Base-by-base conservation (phyloP, 2,329 filamentous ascomycete genomes). In the Lachnellula arida region DNA sequence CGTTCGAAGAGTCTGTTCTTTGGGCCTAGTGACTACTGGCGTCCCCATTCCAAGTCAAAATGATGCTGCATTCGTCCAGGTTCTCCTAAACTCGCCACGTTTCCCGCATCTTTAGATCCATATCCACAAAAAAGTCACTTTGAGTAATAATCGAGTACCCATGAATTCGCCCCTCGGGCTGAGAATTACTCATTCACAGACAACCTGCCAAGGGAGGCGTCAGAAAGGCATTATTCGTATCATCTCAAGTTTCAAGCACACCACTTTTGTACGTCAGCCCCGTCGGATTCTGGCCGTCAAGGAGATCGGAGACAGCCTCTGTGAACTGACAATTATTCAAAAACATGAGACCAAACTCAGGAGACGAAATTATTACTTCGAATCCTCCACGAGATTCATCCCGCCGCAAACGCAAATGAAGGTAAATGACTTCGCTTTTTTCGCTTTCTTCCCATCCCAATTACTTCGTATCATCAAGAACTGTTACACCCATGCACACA, bases 201-300 rank as follows among this genome's bases (percentile, higher is more conserved):
- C 34, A 48, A 53, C 48, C 58, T 48, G 59, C 57, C 55, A 60
- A 57, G 54, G 35, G 11, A 46, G 32, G 43, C 43, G 32, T 17
- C 52, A 55, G 50, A 40, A 50, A 54, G 23, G 34, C 42, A 44
- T 49, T 53, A 44, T 49, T 53, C 55, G 62, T 61, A 59, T 62
- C 63, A 62, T 61, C 59, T 48, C 46, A 46, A 51, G 61, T 63
- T 63, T 63, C 60, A 61, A 60, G 54, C 53, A 58, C 63, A 62
- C 58, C 61, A 63, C 46, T 52, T 56, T 40, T 7, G 52, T 19
- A 48, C 51, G 51, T 58, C 60, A 60, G 58, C 59, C 59, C 56
- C 55, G 54, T 54, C 60, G 49, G 49, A 59, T 49, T 58, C 56
- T 58, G 53, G 56, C 51, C 39, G 44, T 53, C 49, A 40, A 42